Conservation (phyloP, 2,329 filamentous ascomycete species). For the Tricladium varicosporioides region DNA sequence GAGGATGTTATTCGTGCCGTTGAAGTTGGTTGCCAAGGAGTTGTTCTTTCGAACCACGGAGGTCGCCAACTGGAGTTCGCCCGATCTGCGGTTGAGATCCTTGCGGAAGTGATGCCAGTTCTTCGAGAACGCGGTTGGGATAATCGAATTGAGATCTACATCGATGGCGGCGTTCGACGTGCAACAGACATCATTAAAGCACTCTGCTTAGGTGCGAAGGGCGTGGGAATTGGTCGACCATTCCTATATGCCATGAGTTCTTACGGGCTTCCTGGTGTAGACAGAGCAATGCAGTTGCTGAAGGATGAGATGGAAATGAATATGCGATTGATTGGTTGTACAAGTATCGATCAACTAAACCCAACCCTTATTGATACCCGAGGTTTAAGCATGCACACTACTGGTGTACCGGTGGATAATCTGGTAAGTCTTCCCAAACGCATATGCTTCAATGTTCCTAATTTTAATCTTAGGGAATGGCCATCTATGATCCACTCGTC, state of each 20-base stretch:
- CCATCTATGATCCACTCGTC: slow-evolving; percentile 45
- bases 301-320: slow-evolving; percentile 99
- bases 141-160: slow-evolving; percentile 77
- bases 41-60: slow-evolving; percentile 94
- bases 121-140: slow-evolving; percentile 72
- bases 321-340: slow-evolving; percentile 88
- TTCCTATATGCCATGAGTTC: slow-evolving; percentile 96
- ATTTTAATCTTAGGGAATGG: slow-evolving; percentile 21
- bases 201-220: slow-evolving; percentile 84
- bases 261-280: slow-evolving; percentile 84
- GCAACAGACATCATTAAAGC: slow-evolving; percentile 96
- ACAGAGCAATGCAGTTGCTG: slow-evolving; percentile 86
- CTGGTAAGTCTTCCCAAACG: slow-evolving; percentile 35
- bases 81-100: slow-evolving; percentile 81
- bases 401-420: slow-evolving; percentile 59
- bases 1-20: slow-evolving; percentile 91
- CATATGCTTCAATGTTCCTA: slow-evolving; percentile 10
- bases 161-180: slow-evolving; percentile 87
- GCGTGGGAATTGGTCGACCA: slow-evolving; percentile 89
- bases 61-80: slow-evolving; percentile 92
- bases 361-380: slow-evolving; percentile 77
- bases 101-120: slow-evolving; percentile 90
- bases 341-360: slow-evolving; percentile 72
- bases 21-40: slow-evolving; percentile 78
- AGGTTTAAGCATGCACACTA: slow-evolving; percentile 61